Evolutionary conservation across 352 stramenopile species (phyloP).

Genomic region (Phytophthora pistaciae): DNA sequence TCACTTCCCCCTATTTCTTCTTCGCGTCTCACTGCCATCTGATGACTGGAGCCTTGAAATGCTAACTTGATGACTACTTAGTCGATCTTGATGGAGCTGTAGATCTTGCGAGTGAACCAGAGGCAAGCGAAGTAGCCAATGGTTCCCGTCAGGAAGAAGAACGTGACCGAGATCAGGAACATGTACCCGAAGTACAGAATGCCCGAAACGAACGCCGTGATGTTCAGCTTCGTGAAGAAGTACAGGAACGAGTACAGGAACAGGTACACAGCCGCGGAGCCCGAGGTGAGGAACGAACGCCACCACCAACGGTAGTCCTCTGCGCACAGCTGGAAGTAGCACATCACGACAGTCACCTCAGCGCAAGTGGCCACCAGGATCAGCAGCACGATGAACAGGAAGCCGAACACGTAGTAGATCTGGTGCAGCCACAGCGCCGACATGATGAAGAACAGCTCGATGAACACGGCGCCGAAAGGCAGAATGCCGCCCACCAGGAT

Average conservation of each 20-base stretch:
- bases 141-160: constrained; percentile 98
- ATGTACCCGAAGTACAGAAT: constrained; percentile 99
- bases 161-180: constrained; percentile 96
- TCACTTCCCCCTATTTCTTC: constrained; percentile 19
- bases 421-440: constrained; percentile 98
- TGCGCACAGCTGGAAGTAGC: constrained; percentile 99
- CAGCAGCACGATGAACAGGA: constrained; percentile 98
- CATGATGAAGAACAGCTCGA: constrained; percentile 99
- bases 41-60: constrained; percentile 20
- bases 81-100: constrained; percentile 95
- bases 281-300: constrained; percentile 97
- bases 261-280: constrained; percentile 96
- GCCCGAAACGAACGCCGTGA: constrained; percentile 93
- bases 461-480: constrained; percentile 99
- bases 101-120: constrained; percentile 99
- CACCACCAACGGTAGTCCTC: constrained; percentile 99
- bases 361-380: constrained; percentile 98
- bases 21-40: constrained; percentile 17
- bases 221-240: constrained; percentile 98
- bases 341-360: constrained; percentile 99
- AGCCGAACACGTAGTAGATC: constrained; percentile 99
- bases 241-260: constrained; percentile 99
- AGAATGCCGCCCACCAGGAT: constrained; percentile 98
- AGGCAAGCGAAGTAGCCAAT: constrained; percentile 98
- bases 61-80: constrained; percentile 54